Base-by-base conservation (phyloP, 306 rosid species). In the Astragalus glycyphyllos region DNA sequence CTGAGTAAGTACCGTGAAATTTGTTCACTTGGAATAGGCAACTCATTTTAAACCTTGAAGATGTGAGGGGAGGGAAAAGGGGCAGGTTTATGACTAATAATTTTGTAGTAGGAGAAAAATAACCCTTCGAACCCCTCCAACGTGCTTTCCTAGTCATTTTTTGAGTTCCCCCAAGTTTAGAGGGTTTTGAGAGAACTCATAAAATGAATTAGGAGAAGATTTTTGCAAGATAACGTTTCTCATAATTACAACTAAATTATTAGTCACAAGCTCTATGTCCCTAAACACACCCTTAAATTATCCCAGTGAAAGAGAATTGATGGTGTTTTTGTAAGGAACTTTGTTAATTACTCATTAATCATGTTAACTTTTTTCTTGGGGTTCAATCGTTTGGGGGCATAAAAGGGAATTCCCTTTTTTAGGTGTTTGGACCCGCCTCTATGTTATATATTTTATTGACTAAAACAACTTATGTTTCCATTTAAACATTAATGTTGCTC, bases 401-500 rank as follows among this genome's bases (percentile, higher is more conserved):
- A 42, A 62, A 26, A 5, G 35, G 14, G 20, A 44, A 9, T 62
- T 47, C 49, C 41, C 14, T 47, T 34, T 20, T 20, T 11, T 16
- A 38, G 42, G 32, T 4, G 35, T 29, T 49, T 49, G 37, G 16
- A 14, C 37, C 4, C 4, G n/a, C 42, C 17, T n/a, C 3, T 65
- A 58, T 45, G 23, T 80, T 23, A 20, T 34, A 14, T 62, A 29
- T 42, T 58, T 58, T 59, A 14, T 65, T 42, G 11, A 56, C 59
- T 37, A 11, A 54, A 63, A 29, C 29, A 34, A 45, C 51, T 41
- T 11, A 1, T 41, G 7, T 50, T 48, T 63, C 69, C 16, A 23
- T 48, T 46, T 49, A n/a, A 71, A 67, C 54, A 10, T 59, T 32
- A 65, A 69, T 31, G 42, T 15, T 8, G 42, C 17, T 69, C 55